Evolutionary conservation across 2,329 filamentous ascomycete genomes (phyloP).

Genomic region (Phaeosphaeria sp.): DNA sequence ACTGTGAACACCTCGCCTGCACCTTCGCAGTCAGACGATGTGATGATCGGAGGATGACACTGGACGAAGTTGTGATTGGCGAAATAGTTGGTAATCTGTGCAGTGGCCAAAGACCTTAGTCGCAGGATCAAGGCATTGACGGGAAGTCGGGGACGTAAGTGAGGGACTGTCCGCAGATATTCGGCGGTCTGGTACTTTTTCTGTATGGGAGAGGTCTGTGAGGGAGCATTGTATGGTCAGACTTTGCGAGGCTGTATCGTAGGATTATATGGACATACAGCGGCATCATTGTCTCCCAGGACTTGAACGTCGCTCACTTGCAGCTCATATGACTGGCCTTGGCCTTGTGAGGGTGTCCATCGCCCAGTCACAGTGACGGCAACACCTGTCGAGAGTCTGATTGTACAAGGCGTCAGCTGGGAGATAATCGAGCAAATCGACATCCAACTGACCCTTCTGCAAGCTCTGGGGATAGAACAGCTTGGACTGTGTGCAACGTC

Average conservation of each 20-base stretch:
- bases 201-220: constrained; percentile 86
- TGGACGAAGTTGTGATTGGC: constrained; percentile 73
- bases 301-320: constrained; percentile 73
- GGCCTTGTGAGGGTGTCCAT: constrained; percentile 75
- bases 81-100: constrained; percentile 78
- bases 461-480: constrained; percentile 74
- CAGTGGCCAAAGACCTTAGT: constrained; percentile 80
- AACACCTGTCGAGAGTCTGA: constrained; percentile 79
- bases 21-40: constrained; percentile 95
- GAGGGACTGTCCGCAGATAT: constrained; percentile 85
- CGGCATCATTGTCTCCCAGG: constrained; percentile 78
- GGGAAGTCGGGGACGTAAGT: constrained; percentile 82
- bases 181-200: constrained; percentile 94
- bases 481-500: constrained; percentile 78
- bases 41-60: constrained; percentile 91
- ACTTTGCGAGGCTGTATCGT: not conserved
- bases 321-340: constrained; percentile 79
- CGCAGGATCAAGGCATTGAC: constrained; percentile 81
- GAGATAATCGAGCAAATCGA: not conserved
- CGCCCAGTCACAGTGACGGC: constrained; percentile 78
- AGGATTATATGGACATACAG: constrained; percentile 61
- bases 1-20: constrained; percentile 92
- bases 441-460: constrained; percentile 69
- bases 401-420: constrained; percentile 20
- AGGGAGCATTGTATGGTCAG: constrained; percentile 23